Base-by-base conservation (phyloP, 2,329 filamentous ascomycete genomes). In the Talaromyces amestolkiae region DNA sequence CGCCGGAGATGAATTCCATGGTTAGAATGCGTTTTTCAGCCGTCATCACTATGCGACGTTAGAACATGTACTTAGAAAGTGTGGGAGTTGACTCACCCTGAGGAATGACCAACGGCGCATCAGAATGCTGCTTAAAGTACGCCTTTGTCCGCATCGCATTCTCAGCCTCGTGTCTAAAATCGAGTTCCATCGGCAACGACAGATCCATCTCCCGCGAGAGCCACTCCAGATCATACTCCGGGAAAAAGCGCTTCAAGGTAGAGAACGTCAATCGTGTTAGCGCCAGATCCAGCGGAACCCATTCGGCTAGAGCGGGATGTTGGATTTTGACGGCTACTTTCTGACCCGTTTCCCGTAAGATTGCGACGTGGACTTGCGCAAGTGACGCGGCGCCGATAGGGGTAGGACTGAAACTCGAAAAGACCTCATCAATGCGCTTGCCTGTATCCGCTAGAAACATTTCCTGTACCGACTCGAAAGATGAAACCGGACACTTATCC, bases 141-240 rank as follows among this genome's bases (percentile, higher is more conserved):
- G 90, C 86, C 74, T 89, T 88, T 43, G 92, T 91, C 58, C 91
- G 86, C 54, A 83, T 86, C 10, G 96, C 93, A 76, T 99, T 99
- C 62, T 88, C 80, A 4, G 91, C 95, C 76, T 99, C 95, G 71
- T 88, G 87, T 45, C 87, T 83, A 74, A 99, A 99, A 75, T 99
- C 91, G 61, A 99, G 83, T 78, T 99, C 95, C 75, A 94, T 89
- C 0, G 95, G 95, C 7, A 99, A 81, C 2, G 93, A 97, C 22
- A 88, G 80, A 67, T 97, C 92, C 90, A 99, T 96, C 78, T 99
- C 95, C 8, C 89, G 88, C 0, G 92, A 93, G 10, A 99, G 82
- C 95, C 95, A 99, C 74, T 96, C 93, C 33, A 99, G 84, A 76
- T 99, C 95, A 77, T 99, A 99, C 72, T 98, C 93, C 2, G 96